These are phyloP conservation scores for Opeltia flavorubescens DNA, from an alignment of 495 filamentous ascomycete species.

Conservation along the genomic window DNA sequence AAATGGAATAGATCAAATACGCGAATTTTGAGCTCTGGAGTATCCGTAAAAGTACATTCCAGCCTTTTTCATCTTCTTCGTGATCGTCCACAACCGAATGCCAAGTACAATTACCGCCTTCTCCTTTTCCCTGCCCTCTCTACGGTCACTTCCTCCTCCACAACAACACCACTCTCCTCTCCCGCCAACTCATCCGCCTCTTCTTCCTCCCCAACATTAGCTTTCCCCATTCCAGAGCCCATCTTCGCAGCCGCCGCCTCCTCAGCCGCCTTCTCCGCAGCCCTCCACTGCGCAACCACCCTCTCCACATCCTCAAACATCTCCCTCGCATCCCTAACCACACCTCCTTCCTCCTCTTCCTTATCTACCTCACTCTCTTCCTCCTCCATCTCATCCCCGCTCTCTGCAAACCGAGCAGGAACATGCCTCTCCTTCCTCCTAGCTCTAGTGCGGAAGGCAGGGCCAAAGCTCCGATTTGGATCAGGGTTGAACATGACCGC, in stretches of 20 bases:
- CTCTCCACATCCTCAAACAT: constrained; percentile 73
- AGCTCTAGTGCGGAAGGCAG: constrained; percentile 33
- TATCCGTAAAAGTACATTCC: no score
- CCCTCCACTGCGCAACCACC: constrained; percentile 42
- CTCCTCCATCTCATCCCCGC: constrained; percentile 21
- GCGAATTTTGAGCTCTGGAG: no score
- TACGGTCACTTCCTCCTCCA: constrained; percentile 18
- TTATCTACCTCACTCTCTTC: constrained; percentile 33
- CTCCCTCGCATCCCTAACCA: constrained; percentile 66
- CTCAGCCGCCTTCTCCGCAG: constrained; percentile 32
- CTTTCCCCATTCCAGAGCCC: constrained; percentile 7
- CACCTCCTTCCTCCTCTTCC: constrained; percentile 56
- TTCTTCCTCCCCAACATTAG: constrained; percentile 1
- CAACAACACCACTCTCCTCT: constrained; percentile 16
- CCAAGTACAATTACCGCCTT: constrained; percentile 10
- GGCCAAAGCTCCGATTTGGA: constrained; percentile 49
- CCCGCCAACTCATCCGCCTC: constrained; percentile 17
- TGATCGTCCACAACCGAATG: no score
- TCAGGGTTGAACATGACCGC: constrained; percentile 94
- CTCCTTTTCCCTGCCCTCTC: constrained; percentile 10
- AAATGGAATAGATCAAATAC: no score
- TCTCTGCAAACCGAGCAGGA: constrained; percentile 15
- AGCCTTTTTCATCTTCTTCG: no score
- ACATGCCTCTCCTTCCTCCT: constrained; percentile 14
- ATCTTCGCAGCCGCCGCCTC: constrained; percentile 8